A percentile compares a stretch with the other conserved stretches of the same genome.
Evolutionary conservation across 352 stramenopile species (phyloP).

Genomic region (Phytophthora hibernalis): DNA sequence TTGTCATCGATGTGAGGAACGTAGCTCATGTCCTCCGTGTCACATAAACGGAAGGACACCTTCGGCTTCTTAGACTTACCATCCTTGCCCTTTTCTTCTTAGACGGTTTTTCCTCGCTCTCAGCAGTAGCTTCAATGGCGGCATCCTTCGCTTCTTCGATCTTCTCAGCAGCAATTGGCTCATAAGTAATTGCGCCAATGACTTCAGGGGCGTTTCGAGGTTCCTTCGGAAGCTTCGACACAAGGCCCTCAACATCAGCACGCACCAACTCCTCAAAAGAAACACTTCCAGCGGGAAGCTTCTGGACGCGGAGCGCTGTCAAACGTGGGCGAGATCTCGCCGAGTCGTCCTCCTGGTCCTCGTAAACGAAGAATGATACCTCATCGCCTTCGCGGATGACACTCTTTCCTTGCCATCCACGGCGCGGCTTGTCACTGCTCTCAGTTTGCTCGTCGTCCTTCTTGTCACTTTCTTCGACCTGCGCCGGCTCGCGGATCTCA

Average conservation of each 20-base stretch:
- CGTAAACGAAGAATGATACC: slow-evolving; percentile 83
- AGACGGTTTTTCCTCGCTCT: slow-evolving; percentile 35
- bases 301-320: slow-evolving; percentile 76
- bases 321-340: slow-evolving; percentile 44
- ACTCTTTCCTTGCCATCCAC: slow-evolving; percentile 23
- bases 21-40: slow-evolving; percentile 74
- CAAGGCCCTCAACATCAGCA: slow-evolving; percentile 61
- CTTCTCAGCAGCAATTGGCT: slow-evolving; percentile 16
- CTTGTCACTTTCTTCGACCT: slow-evolving; percentile 25
- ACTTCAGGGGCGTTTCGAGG: slow-evolving; percentile 67
- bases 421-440: slow-evolving; percentile 12
- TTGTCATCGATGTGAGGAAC: slow-evolving; percentile 61
- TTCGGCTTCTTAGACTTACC: slow-evolving; percentile 31
- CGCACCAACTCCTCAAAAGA: slow-evolving; percentile 71
- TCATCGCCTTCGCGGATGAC: slow-evolving; percentile 69
- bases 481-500: slow-evolving; percentile 64
- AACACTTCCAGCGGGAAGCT: slow-evolving; percentile 59
- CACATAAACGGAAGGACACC: slow-evolving; percentile 63
- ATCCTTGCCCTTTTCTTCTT: slow-evolving; percentile 56
- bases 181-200: slow-evolving; percentile 58
- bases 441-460: slow-evolving; percentile 25
- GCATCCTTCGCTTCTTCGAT: slow-evolving; percentile 20
- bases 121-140: slow-evolving; percentile 9
- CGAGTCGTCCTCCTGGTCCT: slow-evolving; percentile 64
- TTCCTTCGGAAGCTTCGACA: slow-evolving; percentile 73